Percentiles rank a stretch among this genome's conserved stretches.
phyloP scores from a whole-genome alignment of 768 basidiomycete genomes.

The Lentinus brumalis region DNA sequence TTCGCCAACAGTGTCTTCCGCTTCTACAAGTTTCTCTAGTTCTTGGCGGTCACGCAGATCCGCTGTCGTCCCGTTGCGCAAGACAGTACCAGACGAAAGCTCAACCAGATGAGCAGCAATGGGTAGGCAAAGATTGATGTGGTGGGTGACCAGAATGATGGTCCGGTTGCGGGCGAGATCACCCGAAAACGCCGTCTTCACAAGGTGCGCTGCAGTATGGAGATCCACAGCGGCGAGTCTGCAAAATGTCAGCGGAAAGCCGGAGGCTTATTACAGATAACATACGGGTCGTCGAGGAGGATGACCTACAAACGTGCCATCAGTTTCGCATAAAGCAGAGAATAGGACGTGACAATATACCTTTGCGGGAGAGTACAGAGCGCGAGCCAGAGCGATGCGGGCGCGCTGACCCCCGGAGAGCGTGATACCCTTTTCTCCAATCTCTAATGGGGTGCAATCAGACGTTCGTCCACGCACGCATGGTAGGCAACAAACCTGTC shows the following conservation, averaged over 20 bases:
- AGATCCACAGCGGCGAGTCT: slow-evolving; percentile 74
- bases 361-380: slow-evolving; percentile 72
- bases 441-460: slow-evolving; percentile 43
- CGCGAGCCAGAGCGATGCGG: slow-evolving; percentile 74
- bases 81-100: slow-evolving; percentile 49
- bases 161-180: slow-evolving; percentile 65
- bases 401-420: slow-evolving; percentile 77
- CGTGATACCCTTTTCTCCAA: slow-evolving; percentile 82
- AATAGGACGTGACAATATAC: slow-evolving; percentile 27
- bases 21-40: slow-evolving; percentile 47
- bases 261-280: slow-evolving; percentile 16
- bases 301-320: slow-evolving; percentile 43
- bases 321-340: not conserved
- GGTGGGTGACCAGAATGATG: slow-evolving; percentile 83
- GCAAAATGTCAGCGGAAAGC: slow-evolving; percentile 10
- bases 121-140: slow-evolving; percentile 72
- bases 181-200: slow-evolving; percentile 63
- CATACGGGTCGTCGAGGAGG: slow-evolving; percentile 73
- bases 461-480: not conserved
- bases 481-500: slow-evolving; percentile 50
- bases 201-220: slow-evolving; percentile 74
- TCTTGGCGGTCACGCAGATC: slow-evolving; percentile 47
- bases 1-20: slow-evolving; percentile 26
- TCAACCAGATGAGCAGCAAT: slow-evolving; percentile 69
- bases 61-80: slow-evolving; percentile 52